These are phyloP conservation scores for Solanum chmielewskii DNA, from an alignment of 257 asterid species.

Conservation along the genomic window DNA sequence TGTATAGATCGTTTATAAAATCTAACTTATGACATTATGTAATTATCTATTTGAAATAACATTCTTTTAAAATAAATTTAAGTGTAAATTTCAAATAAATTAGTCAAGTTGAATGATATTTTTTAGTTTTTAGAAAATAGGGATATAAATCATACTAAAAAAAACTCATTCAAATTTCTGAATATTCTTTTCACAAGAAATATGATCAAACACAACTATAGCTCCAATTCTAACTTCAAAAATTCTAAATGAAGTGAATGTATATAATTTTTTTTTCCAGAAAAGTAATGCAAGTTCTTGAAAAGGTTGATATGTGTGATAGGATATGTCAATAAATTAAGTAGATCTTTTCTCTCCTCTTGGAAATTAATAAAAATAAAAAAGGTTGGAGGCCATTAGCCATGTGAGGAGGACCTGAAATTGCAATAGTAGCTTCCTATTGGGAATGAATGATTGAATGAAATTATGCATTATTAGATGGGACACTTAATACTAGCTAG, in stretches of 20 bases:
- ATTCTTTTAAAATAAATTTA: no score
- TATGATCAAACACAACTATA: neutral
- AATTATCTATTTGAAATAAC: neutral
- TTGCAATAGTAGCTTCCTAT: constrained; percentile 21
- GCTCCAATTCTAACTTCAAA: neutral
- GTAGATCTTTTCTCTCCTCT: neutral
- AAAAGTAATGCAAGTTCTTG: neutral
- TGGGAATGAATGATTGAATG: constrained; percentile 3
- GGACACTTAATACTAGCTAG: constrained; percentile 1
- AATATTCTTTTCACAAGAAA: neutral
- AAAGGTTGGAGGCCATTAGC: constrained; percentile 40
- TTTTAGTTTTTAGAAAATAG: no score
- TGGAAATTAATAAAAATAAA: neutral
- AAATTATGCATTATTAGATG: constrained; percentile 7
- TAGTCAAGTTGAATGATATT: neutral
- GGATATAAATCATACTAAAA: no score
- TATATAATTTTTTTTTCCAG: no score
- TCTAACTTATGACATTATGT: neutral
- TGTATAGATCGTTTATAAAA: neutral
- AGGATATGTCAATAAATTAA: constrained; percentile 22
- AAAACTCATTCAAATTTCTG: no score
- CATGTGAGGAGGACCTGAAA: constrained; percentile 40
- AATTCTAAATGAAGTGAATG: neutral
- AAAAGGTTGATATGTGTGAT: constrained; percentile 14
- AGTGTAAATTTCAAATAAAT: no score